A percentile compares a stretch with the other conserved stretches of the same genome.
phyloP scores from a whole-genome alignment of 2,329 filamentous ascomycete genomes.

The Sporothrix brasiliensis region DNA sequence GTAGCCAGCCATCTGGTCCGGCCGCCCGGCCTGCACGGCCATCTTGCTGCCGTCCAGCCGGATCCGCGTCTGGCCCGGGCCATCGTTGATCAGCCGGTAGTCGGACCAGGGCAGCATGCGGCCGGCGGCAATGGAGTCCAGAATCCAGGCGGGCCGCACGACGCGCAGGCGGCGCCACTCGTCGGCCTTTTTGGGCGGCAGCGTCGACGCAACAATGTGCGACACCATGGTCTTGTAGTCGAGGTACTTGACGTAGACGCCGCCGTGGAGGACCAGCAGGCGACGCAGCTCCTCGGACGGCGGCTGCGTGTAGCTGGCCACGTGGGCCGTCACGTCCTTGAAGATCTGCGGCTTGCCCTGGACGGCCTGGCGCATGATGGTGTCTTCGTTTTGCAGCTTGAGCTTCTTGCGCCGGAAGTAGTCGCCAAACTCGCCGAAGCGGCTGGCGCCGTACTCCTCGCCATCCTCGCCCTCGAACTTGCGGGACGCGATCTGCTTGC shows the following conservation, averaged over 20 bases:
- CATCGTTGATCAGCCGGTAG: slow-evolving; percentile 84
- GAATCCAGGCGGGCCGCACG: slow-evolving; percentile 92
- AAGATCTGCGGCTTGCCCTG: slow-evolving; percentile 80
- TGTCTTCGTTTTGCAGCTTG: slow-evolving; percentile 93
- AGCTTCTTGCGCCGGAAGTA: slow-evolving; percentile 96
- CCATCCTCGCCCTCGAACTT: slow-evolving; percentile 79
- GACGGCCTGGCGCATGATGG: slow-evolving; percentile 71
- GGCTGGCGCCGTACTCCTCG: slow-evolving; percentile 86
- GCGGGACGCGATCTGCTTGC: slow-evolving; percentile 66
- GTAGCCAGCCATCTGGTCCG: slow-evolving; percentile 67
- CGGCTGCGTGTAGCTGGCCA: slow-evolving; percentile 95
- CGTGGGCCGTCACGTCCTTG: slow-evolving; percentile 84
- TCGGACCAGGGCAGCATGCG: slow-evolving; percentile 81
- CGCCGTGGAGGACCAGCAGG: slow-evolving; percentile 89
- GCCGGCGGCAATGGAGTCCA: slow-evolving; percentile 82
- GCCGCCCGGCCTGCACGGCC: slow-evolving; percentile 68
- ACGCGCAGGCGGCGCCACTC: slow-evolving; percentile 88
- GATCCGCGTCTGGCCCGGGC: slow-evolving; percentile 77
- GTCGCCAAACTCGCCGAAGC: slow-evolving; percentile 85
- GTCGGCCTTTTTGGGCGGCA: slow-evolving; percentile 89
- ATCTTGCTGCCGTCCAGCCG: slow-evolving; percentile 64
- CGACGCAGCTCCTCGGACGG: slow-evolving; percentile 85
- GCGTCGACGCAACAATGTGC: slow-evolving; percentile 87
- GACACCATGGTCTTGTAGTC: slow-evolving; percentile 94
- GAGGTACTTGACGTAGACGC: slow-evolving; percentile 90